Evolutionary conservation across 2,329 filamentous ascomycete species (phyloP).

Genomic region (Colletotrichum eleusines): DNA sequence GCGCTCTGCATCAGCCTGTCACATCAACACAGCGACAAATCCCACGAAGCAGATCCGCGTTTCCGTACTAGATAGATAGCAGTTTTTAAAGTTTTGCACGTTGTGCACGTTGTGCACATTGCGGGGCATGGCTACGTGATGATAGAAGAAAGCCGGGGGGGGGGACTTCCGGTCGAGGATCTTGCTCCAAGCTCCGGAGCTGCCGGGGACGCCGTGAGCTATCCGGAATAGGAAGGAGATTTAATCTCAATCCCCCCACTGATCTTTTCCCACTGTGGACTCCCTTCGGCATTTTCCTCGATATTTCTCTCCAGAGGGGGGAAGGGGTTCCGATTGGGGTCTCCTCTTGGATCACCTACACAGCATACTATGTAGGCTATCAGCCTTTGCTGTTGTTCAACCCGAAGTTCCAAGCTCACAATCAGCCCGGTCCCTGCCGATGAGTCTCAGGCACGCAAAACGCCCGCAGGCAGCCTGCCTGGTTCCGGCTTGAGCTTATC

Average conservation of each 20-base stretch:
- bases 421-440: not conserved
- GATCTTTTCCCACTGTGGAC: conserved; percentile 3
- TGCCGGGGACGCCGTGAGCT: conserved; percentile 18
- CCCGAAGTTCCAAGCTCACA: not conserved
- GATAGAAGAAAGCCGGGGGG: not conserved
- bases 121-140: not conserved
- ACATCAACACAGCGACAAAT: not conserved
- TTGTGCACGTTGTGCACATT: not conserved
- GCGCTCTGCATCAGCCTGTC: not conserved
- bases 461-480: not conserved
- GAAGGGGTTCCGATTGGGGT: too few species aligned
- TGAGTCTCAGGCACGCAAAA: conserved; percentile 1
- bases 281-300: conserved; percentile 21
- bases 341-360: not conserved
- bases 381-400: not conserved
- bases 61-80: too few species aligned
- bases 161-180: not conserved
- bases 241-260: conserved; percentile 11
- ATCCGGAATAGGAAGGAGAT: conserved; percentile 18
- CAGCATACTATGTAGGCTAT: too few species aligned
- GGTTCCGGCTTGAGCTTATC: not conserved
- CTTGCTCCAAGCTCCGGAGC: not conserved
- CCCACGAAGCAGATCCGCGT: not conserved
- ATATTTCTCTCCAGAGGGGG: conserved; percentile 11
- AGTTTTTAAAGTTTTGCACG: too few species aligned